Evolutionary conservation across 164 flowering plant genomes (phyloP), one percentile per base, ranked within the genome.

Genomic region (Annona cherimola): DNA sequence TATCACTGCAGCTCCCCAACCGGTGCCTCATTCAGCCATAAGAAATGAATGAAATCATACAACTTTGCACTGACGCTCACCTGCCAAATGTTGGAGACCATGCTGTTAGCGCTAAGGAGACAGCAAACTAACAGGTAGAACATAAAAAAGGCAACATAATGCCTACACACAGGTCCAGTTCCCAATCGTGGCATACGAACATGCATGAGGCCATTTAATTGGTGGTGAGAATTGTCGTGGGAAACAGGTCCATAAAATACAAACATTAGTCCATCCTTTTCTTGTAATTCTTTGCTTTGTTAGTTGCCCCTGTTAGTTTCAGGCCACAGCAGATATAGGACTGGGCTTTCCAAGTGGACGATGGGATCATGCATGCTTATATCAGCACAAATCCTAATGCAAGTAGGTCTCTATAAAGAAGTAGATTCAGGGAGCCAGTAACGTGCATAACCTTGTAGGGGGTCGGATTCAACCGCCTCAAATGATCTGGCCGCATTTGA

Each of bases 21-120:
- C 35, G 99, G 98, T 42, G 99, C 98, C 76, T 96, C 98, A 66
- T 89, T 96, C 76, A 96, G 94, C 99, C 99, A 96, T 55, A 96
- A 81, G 83, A 88, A 92, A 79, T 96, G 98, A 76, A 96, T 96
- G 86, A 96, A 93, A 79, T 93, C 98, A 20, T 96, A 96, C 79
- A 93, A 75, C 77, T 93, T 90, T 4, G 95, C 94, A 77, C 95
- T 96, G 42, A 96, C 99, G 61, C 98, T 96, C 65, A 93, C 99
- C 99, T 96, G 93, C 69, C 41, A 19, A 19, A 8, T 18, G 39
- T 11, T 0, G 1, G 39, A 40, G 8, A 19, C 6, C 5, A 72
- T 9, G 6, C 20, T 8, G 19, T 9, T n/a, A n/a, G n/a, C n/a
- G n/a, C n/a, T n/a, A n/a, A n/a, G n/a, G n/a, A n/a, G n/a, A n/a